A percentile compares a stretch with the other conserved stretches of the same genome.
Evolutionary conservation across 192 early-diverging fungal genomes (phyloP).

Genomic region (Coemansia sp.): DNA sequence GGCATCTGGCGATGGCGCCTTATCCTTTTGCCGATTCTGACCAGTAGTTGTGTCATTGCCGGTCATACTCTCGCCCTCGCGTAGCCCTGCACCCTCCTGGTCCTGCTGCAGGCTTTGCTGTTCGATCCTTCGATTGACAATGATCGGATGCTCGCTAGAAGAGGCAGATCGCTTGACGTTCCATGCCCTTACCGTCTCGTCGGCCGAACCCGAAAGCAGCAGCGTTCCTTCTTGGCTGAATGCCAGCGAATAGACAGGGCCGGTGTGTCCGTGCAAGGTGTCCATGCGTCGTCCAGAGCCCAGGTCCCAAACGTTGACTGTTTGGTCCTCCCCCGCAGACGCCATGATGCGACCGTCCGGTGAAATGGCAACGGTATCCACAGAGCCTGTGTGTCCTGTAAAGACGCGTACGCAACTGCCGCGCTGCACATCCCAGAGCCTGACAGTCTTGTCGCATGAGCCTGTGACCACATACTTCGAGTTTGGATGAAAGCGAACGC

Average conservation of each 20-base stretch:
- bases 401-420: constrained; percentile 90
- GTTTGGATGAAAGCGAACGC: constrained; percentile 96
- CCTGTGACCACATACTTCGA: constrained; percentile 93
- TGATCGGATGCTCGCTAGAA: constrained; percentile 41
- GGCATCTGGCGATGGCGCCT: not conserved
- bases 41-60: not conserved
- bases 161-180: constrained; percentile 68
- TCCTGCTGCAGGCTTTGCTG: constrained; percentile 9
- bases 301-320: constrained; percentile 90
- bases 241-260: constrained; percentile 76
- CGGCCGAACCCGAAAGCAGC: constrained; percentile 82
- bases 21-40: not conserved
- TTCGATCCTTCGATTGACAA: constrained; percentile 27
- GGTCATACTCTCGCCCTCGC: not conserved
- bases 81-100: not conserved
- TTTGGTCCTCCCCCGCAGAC: constrained; percentile 69
- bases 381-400: constrained; percentile 79
- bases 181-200: constrained; percentile 90
- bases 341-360: constrained; percentile 91
- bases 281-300: constrained; percentile 81
- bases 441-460: constrained; percentile 81
- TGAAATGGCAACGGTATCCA: constrained; percentile 85
- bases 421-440: constrained; percentile 92
- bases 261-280: constrained; percentile 81
- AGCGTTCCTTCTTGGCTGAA: constrained; percentile 82